A percentile compares a stretch with the other conserved stretches of the same genome.
Conservation (phyloP, 2,329 filamentous ascomycete genomes). For the Botryotinia convoluta region DNA sequence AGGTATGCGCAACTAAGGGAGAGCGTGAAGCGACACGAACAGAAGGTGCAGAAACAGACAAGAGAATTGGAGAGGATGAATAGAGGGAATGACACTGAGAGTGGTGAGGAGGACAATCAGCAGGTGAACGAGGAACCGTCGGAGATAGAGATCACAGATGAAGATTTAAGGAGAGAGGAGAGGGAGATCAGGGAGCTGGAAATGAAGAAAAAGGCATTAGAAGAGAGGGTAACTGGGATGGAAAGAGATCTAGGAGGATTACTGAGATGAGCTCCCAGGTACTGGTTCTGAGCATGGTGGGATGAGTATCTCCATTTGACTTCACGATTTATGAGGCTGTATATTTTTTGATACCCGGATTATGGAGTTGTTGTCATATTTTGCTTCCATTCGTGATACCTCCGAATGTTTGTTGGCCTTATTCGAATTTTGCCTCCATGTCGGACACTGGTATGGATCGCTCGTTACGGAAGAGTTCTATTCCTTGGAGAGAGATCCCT, state of each 20-base stretch:
- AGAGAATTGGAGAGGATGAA: slow-evolving; percentile 73
- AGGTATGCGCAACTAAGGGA: slow-evolving; percentile 68
- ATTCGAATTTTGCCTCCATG: background rate
- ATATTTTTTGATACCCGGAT: slow-evolving; percentile 16
- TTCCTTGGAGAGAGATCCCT: background rate
- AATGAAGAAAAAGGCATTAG: slow-evolving; percentile 58
- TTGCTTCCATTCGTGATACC: background rate
- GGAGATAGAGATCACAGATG: slow-evolving; percentile 58
- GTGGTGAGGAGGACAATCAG: slow-evolving; percentile 53
- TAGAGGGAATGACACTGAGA: slow-evolving; percentile 55
- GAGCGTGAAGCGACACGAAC: slow-evolving; percentile 79
- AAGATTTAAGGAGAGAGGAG: slow-evolving; percentile 67
- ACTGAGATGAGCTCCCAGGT: slow-evolving; percentile 30
- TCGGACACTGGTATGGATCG: background rate
- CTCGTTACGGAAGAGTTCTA: background rate
- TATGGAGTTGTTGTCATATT: slow-evolving; percentile 7
- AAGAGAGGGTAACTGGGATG: slow-evolving; percentile 65
- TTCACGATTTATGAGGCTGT: slow-evolving; percentile 9
- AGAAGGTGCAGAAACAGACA: slow-evolving; percentile 72
- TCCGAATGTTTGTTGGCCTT: background rate
- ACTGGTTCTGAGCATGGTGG: background rate
- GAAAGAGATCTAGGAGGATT: slow-evolving; percentile 65
- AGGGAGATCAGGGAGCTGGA: slow-evolving; percentile 64
- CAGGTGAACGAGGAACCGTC: slow-evolving; percentile 42
- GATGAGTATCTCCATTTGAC: slow-evolving; percentile 3